These are phyloP conservation scores for Ascochyta koolunga DNA, from an alignment of 2,329 filamentous ascomycete species.

Conservation along the genomic window DNA sequence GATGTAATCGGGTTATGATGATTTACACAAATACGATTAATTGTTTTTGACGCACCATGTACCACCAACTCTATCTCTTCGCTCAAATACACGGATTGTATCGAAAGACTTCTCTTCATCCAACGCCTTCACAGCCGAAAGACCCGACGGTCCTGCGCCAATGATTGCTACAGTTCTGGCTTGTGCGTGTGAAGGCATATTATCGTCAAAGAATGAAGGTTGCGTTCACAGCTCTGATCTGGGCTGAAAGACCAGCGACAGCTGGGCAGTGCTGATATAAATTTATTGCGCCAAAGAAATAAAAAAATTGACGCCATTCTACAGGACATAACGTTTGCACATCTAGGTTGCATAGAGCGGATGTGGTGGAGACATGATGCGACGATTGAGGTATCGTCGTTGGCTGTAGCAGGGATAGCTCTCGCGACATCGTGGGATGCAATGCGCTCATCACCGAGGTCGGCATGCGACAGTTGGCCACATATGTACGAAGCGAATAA, in stretches of 20 bases:
- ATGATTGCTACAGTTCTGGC: constrained; percentile 4
- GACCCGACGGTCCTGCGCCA: constrained; percentile 3
- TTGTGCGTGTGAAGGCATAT: neutral
- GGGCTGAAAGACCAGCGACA: too few relatives aligned
- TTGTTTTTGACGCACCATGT: constrained; percentile 58
- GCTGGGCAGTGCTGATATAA: too few relatives aligned
- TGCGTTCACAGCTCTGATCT: neutral
- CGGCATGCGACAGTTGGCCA: neutral
- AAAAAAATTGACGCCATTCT: constrained; percentile 4
- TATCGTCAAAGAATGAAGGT: neutral
- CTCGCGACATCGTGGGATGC: constrained; percentile 7
- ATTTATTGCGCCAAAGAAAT: neutral
- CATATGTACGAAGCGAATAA: neutral
- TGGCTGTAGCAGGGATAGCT: constrained; percentile 1
- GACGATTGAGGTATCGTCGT: neutral
- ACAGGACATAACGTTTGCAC: constrained; percentile 9
- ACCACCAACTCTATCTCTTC: constrained; percentile 64
- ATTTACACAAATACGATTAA: neutral
- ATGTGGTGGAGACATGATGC: constrained; percentile 3
- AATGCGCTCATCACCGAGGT: constrained; percentile 10
- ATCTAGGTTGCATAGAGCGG: neutral
- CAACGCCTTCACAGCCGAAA: constrained; percentile 10
- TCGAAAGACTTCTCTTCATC: constrained; percentile 59
- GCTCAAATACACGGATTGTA: constrained; percentile 65
- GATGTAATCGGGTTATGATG: neutral